Evolutionary conservation across 2,329 filamentous ascomycete species (phyloP), one percentile per base, ranked within the genome.

Genomic region (Fusarium sp.): DNA sequence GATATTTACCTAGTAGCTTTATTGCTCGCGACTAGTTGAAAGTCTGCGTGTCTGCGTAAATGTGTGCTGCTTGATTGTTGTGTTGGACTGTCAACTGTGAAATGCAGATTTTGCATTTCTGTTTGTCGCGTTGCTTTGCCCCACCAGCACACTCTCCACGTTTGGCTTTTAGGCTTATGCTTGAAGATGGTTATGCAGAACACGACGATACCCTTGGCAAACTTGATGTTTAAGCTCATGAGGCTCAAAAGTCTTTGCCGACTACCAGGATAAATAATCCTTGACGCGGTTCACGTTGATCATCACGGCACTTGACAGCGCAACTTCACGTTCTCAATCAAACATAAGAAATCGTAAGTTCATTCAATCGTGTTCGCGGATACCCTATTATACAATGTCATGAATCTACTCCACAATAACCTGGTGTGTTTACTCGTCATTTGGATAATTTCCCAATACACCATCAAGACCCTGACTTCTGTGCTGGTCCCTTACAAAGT

Each of bases 401-500:
- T 27, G 32, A 34, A 34, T 25, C 12, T 21, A 12, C 21, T 13
- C 16, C 6, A 25, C 2, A 27, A 40, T 27, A 27, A 10, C 25
- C 25, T 27, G 25, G 25, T 9, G 25, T 27, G 25, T 27, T 70
- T 42, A 72, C 48, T 68, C 55, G 32, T 72, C 69, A 11, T 61
- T 66, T 20, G 69, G 42, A 43, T 53, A 55, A 13, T 45, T 21
- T 32, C 59, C 75, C 53, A 75, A 58, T 21, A 76, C 47, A 9
- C 73, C 75, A 25, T 79, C 75, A 13, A 76, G 68, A 30, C 72
- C 78, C 63, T 81, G 82, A 75, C 85, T 87, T 41, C 81, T 75
- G 71, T 87, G 84, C 76, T 87, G 85, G 50, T 86, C 84, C 51
- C 83, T 80, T 32, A 88, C 76, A 63, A 87, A 87, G 28, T 86